Percentiles rank a stretch among this genome's conserved stretches.
Conservation (phyloP, 257 asterid species). For the Cruciata laevipes region DNA sequence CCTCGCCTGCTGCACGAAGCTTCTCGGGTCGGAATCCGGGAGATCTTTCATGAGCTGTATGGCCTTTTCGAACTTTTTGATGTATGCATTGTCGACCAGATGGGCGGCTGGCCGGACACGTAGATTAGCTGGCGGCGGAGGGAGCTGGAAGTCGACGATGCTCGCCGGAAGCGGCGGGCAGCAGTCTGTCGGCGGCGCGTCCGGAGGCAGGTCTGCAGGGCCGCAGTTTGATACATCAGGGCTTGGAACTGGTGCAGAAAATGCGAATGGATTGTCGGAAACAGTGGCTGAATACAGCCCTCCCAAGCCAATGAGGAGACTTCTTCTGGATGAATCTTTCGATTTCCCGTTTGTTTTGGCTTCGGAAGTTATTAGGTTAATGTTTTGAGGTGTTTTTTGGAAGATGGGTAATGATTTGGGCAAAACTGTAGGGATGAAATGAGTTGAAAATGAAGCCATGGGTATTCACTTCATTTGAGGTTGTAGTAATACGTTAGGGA, state of each 20-base stretch:
- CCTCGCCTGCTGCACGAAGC: constrained; percentile 69
- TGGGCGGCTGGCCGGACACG: constrained; percentile 69
- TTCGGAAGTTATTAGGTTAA: constrained; percentile 3
- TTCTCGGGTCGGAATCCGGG: constrained; percentile 75
- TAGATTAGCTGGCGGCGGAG: constrained; percentile 36
- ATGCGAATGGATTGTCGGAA: constrained; percentile 36
- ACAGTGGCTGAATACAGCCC: constrained; percentile 61
- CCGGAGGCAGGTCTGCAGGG: constrained; percentile 53
- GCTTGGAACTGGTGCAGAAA: constrained; percentile 50
- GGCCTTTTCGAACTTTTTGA: constrained; percentile 46
- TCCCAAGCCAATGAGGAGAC: constrained; percentile 55
- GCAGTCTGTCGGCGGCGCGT: constrained; percentile 53
- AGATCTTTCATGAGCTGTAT: constrained; percentile 63
- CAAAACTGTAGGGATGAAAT: constrained; percentile 19
- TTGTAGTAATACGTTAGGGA: neutral
- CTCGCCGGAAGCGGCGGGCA: constrained; percentile 49
- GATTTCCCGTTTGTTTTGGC: neutral
- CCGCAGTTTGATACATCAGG: constrained; percentile 77
- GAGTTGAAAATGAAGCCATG: constrained; percentile 44
- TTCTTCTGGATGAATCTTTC: constrained; percentile 29
- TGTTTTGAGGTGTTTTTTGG: constrained; percentile 23
- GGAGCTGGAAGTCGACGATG: constrained; percentile 49
- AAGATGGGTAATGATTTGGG: constrained; percentile 14
- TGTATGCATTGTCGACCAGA: constrained; percentile 35
- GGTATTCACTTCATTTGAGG: neutral